These are phyloP conservation scores for Trichomonas vaginalis DNA, from an alignment of 208 protist species.

Conservation along the genomic window DNA sequence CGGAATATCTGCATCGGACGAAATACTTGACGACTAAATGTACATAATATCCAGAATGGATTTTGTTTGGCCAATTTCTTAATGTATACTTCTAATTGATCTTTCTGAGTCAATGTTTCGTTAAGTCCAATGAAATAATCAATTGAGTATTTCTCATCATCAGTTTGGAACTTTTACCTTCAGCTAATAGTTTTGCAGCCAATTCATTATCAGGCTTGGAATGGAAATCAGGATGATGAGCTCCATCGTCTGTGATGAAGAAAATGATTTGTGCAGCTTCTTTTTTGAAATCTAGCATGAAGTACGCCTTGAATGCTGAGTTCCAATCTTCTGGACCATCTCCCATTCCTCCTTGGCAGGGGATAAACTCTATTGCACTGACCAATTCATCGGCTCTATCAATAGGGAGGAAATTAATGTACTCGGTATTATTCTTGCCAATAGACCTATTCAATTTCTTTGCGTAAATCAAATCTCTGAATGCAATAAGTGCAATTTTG, in stretches of 20 bases:
- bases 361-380: background rate
- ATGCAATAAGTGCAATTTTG: background rate
- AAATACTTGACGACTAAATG: too few relatives aligned
- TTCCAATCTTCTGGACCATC: constrained; percentile 7
- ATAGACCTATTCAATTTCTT: background rate
- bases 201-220: background rate
- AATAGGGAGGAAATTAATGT: background rate
- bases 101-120: too few relatives aligned
- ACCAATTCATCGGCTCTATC: background rate
- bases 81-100: too few relatives aligned
- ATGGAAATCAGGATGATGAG: background rate
- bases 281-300: background rate
- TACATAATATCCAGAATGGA: too few relatives aligned
- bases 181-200: too few relatives aligned
- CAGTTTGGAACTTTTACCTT: too few relatives aligned
- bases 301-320: background rate
- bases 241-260: background rate
- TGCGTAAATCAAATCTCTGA: background rate
- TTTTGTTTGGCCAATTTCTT: too few relatives aligned
- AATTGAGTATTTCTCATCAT: too few relatives aligned
- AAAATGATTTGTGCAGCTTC: background rate
- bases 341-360: background rate
- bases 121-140: too few relatives aligned
- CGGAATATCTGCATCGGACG: too few relatives aligned
- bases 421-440: background rate